Evolutionary conservation across 139 green algal genomes (phyloP).

Genomic region (Micractinium sp.): DNA sequence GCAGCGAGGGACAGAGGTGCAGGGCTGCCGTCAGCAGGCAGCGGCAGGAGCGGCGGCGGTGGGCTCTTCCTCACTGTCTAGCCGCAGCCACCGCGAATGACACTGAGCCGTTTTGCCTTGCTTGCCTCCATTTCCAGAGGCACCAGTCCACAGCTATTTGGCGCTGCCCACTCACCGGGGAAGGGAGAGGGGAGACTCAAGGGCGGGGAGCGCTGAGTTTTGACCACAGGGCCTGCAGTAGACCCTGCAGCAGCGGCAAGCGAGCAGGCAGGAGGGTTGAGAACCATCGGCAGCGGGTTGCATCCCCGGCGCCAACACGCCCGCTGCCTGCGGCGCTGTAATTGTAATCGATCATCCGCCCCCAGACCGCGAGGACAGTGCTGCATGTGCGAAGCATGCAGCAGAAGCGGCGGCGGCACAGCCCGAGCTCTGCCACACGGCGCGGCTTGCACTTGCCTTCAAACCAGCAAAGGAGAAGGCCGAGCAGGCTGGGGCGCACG

Average conservation of each 20-base stretch:
- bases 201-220: background rate
- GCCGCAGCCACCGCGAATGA: background rate
- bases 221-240: conserved; percentile 18
- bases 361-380: too few species aligned
- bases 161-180: background rate
- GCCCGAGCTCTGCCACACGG: background rate
- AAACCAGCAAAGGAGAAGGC: conserved; percentile 11
- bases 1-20: background rate
- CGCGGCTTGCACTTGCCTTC: background rate
- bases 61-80: too few species aligned
- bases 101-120: too few species aligned
- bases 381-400: background rate
- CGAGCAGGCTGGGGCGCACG: background rate
- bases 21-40: background rate
- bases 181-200: background rate
- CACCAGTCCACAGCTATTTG: background rate
- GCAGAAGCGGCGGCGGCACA: background rate
- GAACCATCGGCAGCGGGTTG: background rate
- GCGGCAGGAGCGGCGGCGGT: background rate
- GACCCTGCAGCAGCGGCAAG: background rate
- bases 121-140: background rate
- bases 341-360: too few species aligned
- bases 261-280: background rate
- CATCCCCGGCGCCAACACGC: background rate
- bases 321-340: background rate